Conservation (phyloP, 2,329 filamentous ascomycete species). For the Xylaria sp. region DNA sequence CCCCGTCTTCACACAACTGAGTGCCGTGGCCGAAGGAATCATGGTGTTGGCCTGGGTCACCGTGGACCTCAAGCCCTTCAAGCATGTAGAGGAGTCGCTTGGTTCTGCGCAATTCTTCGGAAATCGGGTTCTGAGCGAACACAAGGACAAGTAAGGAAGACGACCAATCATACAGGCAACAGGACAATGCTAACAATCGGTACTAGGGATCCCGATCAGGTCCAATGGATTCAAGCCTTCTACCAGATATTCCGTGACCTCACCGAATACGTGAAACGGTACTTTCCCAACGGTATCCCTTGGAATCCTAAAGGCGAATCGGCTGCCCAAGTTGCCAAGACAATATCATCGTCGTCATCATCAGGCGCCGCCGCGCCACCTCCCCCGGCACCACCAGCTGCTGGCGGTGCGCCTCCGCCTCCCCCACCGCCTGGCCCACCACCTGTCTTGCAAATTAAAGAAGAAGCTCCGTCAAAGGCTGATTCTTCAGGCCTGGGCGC, state of each 20-base stretch:
- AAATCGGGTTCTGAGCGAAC: constrained; percentile 90
- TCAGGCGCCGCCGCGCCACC: constrained; percentile 54
- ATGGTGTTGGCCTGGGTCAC: constrained; percentile 91
- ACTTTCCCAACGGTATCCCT: constrained; percentile 79
- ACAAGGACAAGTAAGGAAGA: constrained; percentile 71
- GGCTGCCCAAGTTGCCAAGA: constrained; percentile 71
- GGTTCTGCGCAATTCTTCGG: constrained; percentile 92
- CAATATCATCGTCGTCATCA: constrained; percentile 62
- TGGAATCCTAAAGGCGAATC: constrained; percentile 87
- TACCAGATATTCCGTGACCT: constrained; percentile 90
- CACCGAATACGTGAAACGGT: constrained; percentile 82
- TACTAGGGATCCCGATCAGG: constrained; percentile 72
- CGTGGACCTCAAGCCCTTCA: constrained; percentile 81
- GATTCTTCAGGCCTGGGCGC: constrained; percentile 76
- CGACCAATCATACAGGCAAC: neutral
- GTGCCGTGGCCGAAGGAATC: constrained; percentile 89
- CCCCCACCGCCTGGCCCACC: constrained; percentile 70
- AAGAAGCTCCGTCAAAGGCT: constrained; percentile 56
- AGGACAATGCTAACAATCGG: constrained; percentile 33
- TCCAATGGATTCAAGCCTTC: constrained; percentile 92
- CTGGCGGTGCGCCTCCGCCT: constrained; percentile 70
- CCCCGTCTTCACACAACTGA: constrained; percentile 81
- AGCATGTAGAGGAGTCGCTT: constrained; percentile 85
- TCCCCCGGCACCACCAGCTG: constrained; percentile 62
- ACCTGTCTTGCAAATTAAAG: constrained; percentile 70